phyloP scores from a whole-genome alignment of 805 yeast genomes.

The Candida peoriensis region DNA sequence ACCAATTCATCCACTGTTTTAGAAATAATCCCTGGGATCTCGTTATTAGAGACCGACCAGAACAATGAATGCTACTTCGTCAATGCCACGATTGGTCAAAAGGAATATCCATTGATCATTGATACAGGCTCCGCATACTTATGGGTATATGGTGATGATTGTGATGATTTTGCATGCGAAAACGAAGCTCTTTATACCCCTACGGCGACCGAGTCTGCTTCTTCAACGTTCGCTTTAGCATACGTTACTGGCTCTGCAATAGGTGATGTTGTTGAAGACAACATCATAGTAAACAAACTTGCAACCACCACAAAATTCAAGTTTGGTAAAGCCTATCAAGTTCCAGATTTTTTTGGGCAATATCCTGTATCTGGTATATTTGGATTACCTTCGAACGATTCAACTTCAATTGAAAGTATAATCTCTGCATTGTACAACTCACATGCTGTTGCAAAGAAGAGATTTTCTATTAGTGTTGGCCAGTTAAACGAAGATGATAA shows the following conservation, averaged over 20 bases:
- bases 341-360: constrained; percentile 46
- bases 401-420: constrained; percentile 33
- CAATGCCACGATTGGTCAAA: constrained; percentile 34
- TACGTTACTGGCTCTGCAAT: constrained; percentile 51
- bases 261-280: constrained; percentile 40
- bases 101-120: constrained; percentile 45
- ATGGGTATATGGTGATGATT: constrained; percentile 55
- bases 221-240: constrained; percentile 39
- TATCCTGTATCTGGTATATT: constrained; percentile 56
- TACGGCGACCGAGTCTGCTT: constrained; percentile 12
- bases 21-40: constrained; percentile 25
- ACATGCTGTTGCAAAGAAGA: constrained; percentile 28
- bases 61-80: constrained; percentile 33
- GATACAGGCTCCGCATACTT: constrained; percentile 65
- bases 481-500: constrained; percentile 19
- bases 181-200: constrained; percentile 24
- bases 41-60: constrained; percentile 22
- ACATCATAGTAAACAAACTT: constrained; percentile 26
- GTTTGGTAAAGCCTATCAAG: constrained; percentile 49
- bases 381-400: constrained; percentile 48
- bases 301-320: constrained; percentile 35
- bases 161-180: constrained; percentile 41
- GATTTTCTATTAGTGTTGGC: constrained; percentile 45
- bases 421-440: constrained; percentile 34
- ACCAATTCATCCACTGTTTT: constrained; percentile 17